phyloP scores from a whole-genome alignment of 495 filamentous ascomycete species.

The Hypoxylon intermedium region DNA sequence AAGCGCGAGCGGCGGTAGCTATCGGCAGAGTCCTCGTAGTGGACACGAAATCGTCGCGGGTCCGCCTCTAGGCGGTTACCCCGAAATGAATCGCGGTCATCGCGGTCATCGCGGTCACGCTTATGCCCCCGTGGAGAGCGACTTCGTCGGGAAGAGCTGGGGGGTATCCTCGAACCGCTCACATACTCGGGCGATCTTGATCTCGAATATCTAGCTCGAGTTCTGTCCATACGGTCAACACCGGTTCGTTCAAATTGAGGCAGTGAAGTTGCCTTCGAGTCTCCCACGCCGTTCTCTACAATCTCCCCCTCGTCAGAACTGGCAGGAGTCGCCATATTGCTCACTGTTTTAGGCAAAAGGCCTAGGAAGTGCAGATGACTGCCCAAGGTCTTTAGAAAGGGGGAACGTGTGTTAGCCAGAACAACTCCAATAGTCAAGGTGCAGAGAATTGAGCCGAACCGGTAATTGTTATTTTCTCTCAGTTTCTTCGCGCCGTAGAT shows the following conservation, averaged over 20 bases:
- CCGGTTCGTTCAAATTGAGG: slow-evolving; percentile 59
- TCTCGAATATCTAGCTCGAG: slow-evolving; percentile 68
- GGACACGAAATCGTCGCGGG: slow-evolving; percentile 65
- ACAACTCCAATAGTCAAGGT: slow-evolving; percentile 23
- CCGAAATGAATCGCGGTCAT: slow-evolving; percentile 66
- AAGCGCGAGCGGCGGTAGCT: slow-evolving; percentile 54
- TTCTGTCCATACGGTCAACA: slow-evolving; percentile 74
- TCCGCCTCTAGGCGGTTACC: slow-evolving; percentile 56
- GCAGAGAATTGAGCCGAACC: slow-evolving; percentile 59
- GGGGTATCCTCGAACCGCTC: slow-evolving; percentile 75
- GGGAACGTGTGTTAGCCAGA: slow-evolving; percentile 42
- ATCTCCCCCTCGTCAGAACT: slow-evolving; percentile 88
- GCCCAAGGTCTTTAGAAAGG: slow-evolving; percentile 30
- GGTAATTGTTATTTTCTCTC: slow-evolving; percentile 44
- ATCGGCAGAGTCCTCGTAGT: slow-evolving; percentile 64
- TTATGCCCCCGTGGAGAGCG: slow-evolving; percentile 67
- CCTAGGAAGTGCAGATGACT: slow-evolving; percentile 32
- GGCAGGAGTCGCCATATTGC: slow-evolving; percentile 57
- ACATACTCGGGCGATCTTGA: slow-evolving; percentile 79
- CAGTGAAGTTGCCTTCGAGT: slow-evolving; percentile 63
- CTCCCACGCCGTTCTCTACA: slow-evolving; percentile 72
- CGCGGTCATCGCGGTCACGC: slow-evolving; percentile 68
- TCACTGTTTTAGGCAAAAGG: slow-evolving; percentile 45
- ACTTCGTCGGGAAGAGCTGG: slow-evolving; percentile 58
- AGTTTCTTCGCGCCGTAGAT: slow-evolving; percentile 41